Evolutionary conservation across 352 stramenopile genomes (phyloP).

Genomic region (Blastocystis sp.): DNA sequence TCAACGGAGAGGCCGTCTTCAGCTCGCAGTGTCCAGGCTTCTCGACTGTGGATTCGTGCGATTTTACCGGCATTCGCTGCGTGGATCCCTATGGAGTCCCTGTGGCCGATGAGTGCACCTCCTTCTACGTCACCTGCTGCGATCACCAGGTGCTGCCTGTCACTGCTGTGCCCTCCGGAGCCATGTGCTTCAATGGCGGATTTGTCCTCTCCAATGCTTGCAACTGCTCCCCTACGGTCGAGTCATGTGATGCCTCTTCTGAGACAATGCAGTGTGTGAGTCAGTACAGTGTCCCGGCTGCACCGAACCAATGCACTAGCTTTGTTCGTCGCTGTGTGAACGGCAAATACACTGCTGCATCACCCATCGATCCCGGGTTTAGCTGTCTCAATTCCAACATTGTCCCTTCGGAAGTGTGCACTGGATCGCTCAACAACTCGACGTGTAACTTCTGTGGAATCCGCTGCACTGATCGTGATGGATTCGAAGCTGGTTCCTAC

Average conservation of each 20-base stretch:
- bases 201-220: background rate
- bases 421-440: background rate
- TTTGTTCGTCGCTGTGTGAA: background rate
- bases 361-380: background rate
- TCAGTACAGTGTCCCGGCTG: background rate
- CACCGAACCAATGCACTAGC: background rate
- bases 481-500: background rate
- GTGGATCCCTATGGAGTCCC: background rate
- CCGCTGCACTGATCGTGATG: background rate
- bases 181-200: constrained; percentile 16
- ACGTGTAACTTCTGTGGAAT: constrained; percentile 10
- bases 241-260: background rate
- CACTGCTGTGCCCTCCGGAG: background rate
- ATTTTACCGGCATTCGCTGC: constrained; percentile 38
- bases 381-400: background rate
- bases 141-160: background rate
- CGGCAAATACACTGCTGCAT: background rate
- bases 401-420: background rate
- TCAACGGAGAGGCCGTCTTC: background rate
- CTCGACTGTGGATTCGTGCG: background rate
- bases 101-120: constrained; percentile 16
- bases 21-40: background rate
- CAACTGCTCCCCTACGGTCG: background rate
- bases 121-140: constrained; percentile 28
- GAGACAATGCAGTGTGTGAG: background rate